Conservation (phyloP, 345 rosid species). For the Salix udensis region DNA sequence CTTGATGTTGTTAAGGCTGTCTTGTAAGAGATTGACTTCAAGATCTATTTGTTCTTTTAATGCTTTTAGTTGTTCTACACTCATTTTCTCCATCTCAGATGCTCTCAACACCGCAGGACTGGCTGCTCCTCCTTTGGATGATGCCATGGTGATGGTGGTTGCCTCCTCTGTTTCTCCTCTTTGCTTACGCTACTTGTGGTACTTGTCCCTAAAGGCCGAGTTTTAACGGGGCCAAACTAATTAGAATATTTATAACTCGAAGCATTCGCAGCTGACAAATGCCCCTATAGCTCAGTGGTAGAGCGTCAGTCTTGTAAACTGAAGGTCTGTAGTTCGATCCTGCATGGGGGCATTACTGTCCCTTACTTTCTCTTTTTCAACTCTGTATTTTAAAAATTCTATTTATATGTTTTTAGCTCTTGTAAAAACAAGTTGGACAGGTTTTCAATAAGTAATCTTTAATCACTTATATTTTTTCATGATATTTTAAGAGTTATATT, state of each 20-base stretch:
- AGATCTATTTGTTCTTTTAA: slow-evolving; percentile 82
- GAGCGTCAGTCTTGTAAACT: slow-evolving; percentile 87
- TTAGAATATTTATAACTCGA: too few species aligned
- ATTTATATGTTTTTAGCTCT: too few species aligned
- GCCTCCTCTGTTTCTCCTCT: background rate
- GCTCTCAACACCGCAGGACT: background rate
- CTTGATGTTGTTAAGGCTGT: slow-evolving; percentile 93
- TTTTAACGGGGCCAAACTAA: too few species aligned
- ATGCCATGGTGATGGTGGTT: background rate
- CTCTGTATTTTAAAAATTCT: too few species aligned
- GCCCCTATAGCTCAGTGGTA: slow-evolving; percentile 91
- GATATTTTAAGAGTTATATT: too few species aligned
- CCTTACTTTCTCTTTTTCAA: too few species aligned
- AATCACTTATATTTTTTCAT: too few species aligned
- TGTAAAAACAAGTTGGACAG: too few species aligned
- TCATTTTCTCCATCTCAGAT: slow-evolving; percentile 65
- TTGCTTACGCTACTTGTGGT: too few species aligned
- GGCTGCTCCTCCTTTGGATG: background rate
- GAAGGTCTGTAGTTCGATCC: slow-evolving; percentile 83
- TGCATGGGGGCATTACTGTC: slow-evolving; percentile 53
- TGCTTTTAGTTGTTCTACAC: slow-evolving; percentile 80
- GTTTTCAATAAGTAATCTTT: too few species aligned
- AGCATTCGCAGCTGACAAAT: too few species aligned
- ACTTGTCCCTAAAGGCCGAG: too few species aligned
- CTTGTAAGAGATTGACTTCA: slow-evolving; percentile 88